Evolutionary conservation across 1,139 yeast species (phyloP).

Genomic region (Meyerozyma guilliermondii): DNA sequence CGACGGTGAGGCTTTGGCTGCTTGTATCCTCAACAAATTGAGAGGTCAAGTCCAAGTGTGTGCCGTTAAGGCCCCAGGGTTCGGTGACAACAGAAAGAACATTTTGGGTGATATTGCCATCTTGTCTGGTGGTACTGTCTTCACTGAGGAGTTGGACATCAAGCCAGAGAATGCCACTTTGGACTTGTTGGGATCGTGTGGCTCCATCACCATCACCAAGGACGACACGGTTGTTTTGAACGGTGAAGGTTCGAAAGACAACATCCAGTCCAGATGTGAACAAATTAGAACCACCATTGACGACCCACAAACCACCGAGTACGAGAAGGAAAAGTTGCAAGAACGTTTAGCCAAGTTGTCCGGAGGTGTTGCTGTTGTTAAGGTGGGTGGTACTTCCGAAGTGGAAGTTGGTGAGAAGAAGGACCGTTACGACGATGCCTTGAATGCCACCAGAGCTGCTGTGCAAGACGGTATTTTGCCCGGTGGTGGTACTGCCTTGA

Average conservation of each 20-base stretch:
- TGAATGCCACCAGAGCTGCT: conserved; percentile 99
- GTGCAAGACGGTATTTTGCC: conserved; percentile 99
- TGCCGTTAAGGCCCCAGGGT: conserved; percentile 99
- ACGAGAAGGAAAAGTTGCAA: conserved; percentile 96
- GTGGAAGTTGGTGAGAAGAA: conserved; percentile 99
- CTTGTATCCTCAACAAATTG: conserved; percentile 95
- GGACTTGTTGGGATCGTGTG: conserved; percentile 90
- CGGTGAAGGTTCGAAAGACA: conserved; percentile 92
- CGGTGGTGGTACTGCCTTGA: conserved; percentile 99
- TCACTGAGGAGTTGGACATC: conserved; percentile 96
- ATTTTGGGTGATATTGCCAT: conserved; percentile 96
- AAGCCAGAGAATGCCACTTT: conserved; percentile 95
- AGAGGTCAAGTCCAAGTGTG: conserved; percentile 99
- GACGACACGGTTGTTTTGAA: conserved; percentile 95
- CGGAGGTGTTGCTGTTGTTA: conserved; percentile 98
- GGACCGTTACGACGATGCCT: conserved; percentile 98
- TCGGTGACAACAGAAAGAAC: conserved; percentile 99
- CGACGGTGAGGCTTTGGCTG: conserved; percentile 98
- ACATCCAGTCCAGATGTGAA: conserved; percentile 87
- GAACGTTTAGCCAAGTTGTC: conserved; percentile 97
- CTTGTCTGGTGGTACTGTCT: conserved; percentile 95
- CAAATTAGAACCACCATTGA: conserved; percentile 85
- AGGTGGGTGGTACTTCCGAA: conserved; percentile 98
- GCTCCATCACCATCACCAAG: conserved; percentile 90
- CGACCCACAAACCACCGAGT: conserved; percentile 76